Base-by-base conservation (phyloP, 2,329 filamentous ascomycete genomes). In the Orbilia ellipsospora region DNA sequence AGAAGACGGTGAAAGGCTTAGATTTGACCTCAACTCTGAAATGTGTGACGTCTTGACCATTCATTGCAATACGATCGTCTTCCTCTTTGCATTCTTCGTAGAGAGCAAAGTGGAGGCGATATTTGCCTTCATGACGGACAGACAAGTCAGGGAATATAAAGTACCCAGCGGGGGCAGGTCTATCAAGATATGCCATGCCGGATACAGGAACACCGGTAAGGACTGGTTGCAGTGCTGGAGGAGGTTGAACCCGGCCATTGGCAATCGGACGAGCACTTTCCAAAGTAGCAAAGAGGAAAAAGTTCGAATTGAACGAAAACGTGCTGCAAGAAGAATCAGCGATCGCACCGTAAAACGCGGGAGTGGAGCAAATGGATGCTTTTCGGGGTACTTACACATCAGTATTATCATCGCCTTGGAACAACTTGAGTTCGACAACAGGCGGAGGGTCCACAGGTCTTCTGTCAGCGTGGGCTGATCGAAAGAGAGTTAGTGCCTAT, bases 121-220 rank as follows among this genome's bases (percentile, higher is more conserved):
- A 99, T 79, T 90, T 90, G 77, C 95, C 95, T 83, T 99, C 95
- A 80, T 99, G 94, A 68, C 95, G 90, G 56, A 99, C 94, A 0
- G 94, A 97, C 28, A 98, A 85, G 82, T 99, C 95, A 2, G 95
- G 95, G 82, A 99, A 99, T 82, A 99, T 92, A 83, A 99, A 99
- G 83, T 98, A 99, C 65, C 94, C 95, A 15, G 89, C 89, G 18
- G 88, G 88, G 1, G 82, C 83, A 0, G 95, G 95, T 52, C 94
- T 91, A 81, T 98, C 94, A 60, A 99, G 87, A 81, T 98, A 97
- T 23, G 94, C 94, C 87, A 97, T 96, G 70, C 94, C 95, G 16
- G 94, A 95, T 13, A 97, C 94, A 0, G 94, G 93, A 79, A 96
- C 94, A 78, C 95, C 95, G 0, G 94, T 98, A 79, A 99, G 85